Evolutionary conservation across 441 rosid genomes (phyloP).

Genomic region (Adansonia gregorii): DNA sequence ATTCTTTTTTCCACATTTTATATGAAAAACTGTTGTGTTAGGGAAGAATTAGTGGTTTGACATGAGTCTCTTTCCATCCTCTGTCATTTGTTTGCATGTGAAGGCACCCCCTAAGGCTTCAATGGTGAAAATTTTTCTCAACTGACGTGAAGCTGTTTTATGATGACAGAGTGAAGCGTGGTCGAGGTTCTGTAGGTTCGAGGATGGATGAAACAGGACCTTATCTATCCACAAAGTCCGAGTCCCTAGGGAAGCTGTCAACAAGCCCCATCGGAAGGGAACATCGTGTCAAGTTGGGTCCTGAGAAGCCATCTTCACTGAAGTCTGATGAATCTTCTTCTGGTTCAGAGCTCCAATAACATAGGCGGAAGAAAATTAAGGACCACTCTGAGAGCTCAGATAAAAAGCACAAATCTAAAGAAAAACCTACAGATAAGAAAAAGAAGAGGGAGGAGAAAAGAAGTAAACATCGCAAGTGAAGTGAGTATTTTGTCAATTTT

Average conservation of each 20-base stretch:
- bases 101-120: not conserved
- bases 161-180: conserved; percentile 74
- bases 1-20: not conserved
- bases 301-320: conserved; percentile 48
- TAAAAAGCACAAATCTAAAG: conserved; percentile 54
- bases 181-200: conserved; percentile 89
- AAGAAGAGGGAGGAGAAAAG: conserved; percentile 44
- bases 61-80: not conserved
- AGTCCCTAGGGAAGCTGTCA: conserved; percentile 32
- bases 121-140: not conserved
- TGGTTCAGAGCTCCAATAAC: conserved; percentile 40
- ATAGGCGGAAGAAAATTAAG: conserved; percentile 41
- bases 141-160: conserved; percentile 21
- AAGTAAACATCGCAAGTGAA: conserved; percentile 30
- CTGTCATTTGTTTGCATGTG: not conserved
- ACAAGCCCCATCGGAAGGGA: conserved; percentile 37
- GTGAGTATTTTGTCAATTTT: not conserved
- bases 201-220: conserved; percentile 91
- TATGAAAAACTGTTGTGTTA: not conserved
- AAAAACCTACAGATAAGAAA: conserved; percentile 51
- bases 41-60: not conserved
- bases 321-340: conserved; percentile 40
- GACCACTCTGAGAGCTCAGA: conserved; percentile 33
- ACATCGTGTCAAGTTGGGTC: conserved; percentile 42
- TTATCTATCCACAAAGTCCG: conserved; percentile 45